Evolutionary conservation across 192 early-diverging fungal genomes (phyloP).

Genomic region (Chytriomyces sp.): DNA sequence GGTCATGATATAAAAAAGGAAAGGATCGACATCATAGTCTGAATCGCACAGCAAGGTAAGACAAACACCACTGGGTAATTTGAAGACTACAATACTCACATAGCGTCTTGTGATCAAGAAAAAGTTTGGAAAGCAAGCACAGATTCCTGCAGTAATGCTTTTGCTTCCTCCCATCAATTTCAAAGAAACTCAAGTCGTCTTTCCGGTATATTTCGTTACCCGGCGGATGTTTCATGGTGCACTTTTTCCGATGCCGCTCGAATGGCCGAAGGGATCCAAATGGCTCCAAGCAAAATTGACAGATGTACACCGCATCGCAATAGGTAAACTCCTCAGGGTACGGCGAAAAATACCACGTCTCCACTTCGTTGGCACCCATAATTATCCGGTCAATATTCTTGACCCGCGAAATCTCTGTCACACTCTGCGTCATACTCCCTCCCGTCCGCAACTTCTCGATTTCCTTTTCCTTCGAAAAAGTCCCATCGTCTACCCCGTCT

Average conservation of each 20-base stretch:
- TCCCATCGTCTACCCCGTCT: constrained; percentile 18
- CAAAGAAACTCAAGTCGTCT: constrained; percentile 91
- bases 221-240: constrained; percentile 90
- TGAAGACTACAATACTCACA: neutral
- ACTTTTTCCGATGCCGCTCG: constrained; percentile 82
- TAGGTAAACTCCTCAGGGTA: constrained; percentile 89
- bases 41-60: neutral
- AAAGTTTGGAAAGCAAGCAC: constrained; percentile 93
- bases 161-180: constrained; percentile 95
- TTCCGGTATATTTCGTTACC: constrained; percentile 98
- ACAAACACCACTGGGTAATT: neutral
- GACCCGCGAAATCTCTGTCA: constrained; percentile 89
- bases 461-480: constrained; percentile 93
- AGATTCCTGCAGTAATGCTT: constrained; percentile 93
- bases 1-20: constrained; percentile 97
- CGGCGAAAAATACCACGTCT: constrained; percentile 99
- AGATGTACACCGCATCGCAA: constrained; percentile 81
- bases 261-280: constrained; percentile 75
- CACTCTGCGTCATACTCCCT: constrained; percentile 96
- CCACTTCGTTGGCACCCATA: constrained; percentile 89
- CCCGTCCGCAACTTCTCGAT: constrained; percentile 90
- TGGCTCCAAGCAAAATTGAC: constrained; percentile 93
- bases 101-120: constrained; percentile 98
- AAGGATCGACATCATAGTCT: constrained; percentile 97
- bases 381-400: constrained; percentile 94